Evolutionary conservation across 169 alveolate genomes (phyloP), one percentile per base, ranked within the genome.

Genomic region (Cyclospora cayetanensis): DNA sequence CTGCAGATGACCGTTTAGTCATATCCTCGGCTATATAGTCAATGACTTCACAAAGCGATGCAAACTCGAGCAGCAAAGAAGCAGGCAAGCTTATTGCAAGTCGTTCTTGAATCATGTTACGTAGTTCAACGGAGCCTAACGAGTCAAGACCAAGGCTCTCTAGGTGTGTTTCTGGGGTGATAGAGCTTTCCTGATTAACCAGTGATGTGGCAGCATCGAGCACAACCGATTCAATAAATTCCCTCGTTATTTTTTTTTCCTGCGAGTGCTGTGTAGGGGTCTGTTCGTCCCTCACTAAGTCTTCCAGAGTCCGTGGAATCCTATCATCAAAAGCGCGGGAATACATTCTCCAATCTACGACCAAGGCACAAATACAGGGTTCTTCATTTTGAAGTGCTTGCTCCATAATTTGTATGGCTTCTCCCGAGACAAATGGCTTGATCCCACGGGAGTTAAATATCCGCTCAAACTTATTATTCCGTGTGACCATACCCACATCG

Each of bases 121-220:
- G 82, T 43, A 94, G 92, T 53, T 94, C 96, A 37, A 94, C 93
- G n/a, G 96, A 93, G 18, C 95, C 93, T 35, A 94, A 65, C 9
- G 96, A 94, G 70, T 94, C 96, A 25, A 94, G 46, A 5, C 95
- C 96, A 37, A 94, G 74, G 41, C 91, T 83, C 11, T 93, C 94
- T 25, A 90, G 31, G 29, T 50, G 91, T 1, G 91, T 37, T 11
- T 60, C 91, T 27, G 52, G 3, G 43, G 25, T 53, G 60, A 35
- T 34, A 20, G 20, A 4, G 5, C 53, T 39, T 1, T 31, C 90
- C n/a, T 37, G 7, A 22, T 25, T 77, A 34, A 55, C 74, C 63
- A 39, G 37, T 39, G 70, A 25, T 4, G 31, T 52, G 27, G 90
- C 90, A n/a, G 90, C 77, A 25, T 82, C 90, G n/a, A 82, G 41